These are phyloP conservation scores for Clonostachys rhizophaga DNA, from an alignment of 2,329 filamentous ascomycete genomes.

Conservation along the genomic window DNA sequence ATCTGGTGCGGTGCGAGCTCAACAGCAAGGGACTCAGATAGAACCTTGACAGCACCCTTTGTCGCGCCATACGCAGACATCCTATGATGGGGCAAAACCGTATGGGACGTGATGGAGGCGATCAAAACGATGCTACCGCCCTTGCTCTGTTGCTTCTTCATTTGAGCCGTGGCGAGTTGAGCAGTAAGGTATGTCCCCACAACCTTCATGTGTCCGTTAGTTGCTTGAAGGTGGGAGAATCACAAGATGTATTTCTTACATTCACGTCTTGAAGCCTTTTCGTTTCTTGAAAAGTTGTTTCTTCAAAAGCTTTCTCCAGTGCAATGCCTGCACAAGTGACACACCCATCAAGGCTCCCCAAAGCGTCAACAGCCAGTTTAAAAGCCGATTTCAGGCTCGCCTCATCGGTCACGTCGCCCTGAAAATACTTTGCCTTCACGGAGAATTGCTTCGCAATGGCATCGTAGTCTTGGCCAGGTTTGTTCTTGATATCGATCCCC, in stretches of 20 bases:
- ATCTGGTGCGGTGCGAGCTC: slow-evolving; percentile 73
- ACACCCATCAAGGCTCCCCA: slow-evolving; percentile 18
- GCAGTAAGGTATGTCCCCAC: slow-evolving; percentile 68
- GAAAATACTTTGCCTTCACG: slow-evolving; percentile 16
- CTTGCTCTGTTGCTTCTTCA: slow-evolving; percentile 36
- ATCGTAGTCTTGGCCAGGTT: slow-evolving; percentile 14
- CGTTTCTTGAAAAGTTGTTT: slow-evolving; percentile 35
- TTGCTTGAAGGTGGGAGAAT: background rate
- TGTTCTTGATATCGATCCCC: slow-evolving; percentile 22
- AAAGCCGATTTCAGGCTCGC: slow-evolving; percentile 16
- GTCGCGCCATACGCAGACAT: slow-evolving; percentile 66
- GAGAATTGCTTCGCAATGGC: slow-evolving; percentile 7
- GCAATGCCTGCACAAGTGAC: slow-evolving; percentile 30
- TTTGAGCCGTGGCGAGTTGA: slow-evolving; percentile 53
- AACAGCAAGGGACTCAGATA: slow-evolving; percentile 63
- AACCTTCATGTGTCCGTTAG: slow-evolving; percentile 9
- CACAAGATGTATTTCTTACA: slow-evolving; percentile 13
- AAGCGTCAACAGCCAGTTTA: slow-evolving; percentile 9
- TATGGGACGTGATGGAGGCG: slow-evolving; percentile 63
- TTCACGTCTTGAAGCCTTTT: slow-evolving; percentile 32
- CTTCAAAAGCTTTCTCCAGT: slow-evolving; percentile 35
- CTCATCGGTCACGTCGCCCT: slow-evolving; percentile 21
- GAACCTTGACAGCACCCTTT: slow-evolving; percentile 70
- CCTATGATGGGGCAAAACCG: slow-evolving; percentile 31
- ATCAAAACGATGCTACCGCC: slow-evolving; percentile 63